phyloP scores from a whole-genome alignment of 2,329 filamentous ascomycete genomes.

The Penicillium sp. region DNA sequence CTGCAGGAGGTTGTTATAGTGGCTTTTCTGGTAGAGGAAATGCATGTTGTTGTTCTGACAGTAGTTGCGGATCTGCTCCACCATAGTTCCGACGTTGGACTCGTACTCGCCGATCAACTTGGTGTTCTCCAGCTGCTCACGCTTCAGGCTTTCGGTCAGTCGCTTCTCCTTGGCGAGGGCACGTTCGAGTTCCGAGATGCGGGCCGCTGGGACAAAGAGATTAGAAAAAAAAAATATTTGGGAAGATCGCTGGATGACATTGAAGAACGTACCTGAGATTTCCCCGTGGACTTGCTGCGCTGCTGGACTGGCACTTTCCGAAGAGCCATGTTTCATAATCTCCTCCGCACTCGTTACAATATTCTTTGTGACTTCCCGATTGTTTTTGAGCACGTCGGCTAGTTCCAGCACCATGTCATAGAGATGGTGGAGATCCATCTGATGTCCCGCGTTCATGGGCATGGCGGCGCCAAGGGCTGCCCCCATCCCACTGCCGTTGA shows the following conservation, averaged over 20 bases:
- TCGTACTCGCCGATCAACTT: slow-evolving; percentile 51
- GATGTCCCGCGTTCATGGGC: slow-evolving; percentile 50
- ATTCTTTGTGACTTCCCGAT: slow-evolving; percentile 49
- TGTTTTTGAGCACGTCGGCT: slow-evolving; percentile 49
- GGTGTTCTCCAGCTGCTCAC: slow-evolving; percentile 49
- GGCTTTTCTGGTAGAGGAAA: slow-evolving; percentile 46
- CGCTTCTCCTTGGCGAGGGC: slow-evolving; percentile 47
- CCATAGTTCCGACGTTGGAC: slow-evolving; percentile 46
- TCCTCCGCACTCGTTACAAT: slow-evolving; percentile 52
- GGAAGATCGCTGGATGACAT: neutral
- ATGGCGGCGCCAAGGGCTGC: slow-evolving; percentile 39
- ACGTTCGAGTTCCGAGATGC: slow-evolving; percentile 50
- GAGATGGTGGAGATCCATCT: slow-evolving; percentile 52
- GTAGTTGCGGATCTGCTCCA: slow-evolving; percentile 52
- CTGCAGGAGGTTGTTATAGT: slow-evolving; percentile 52
- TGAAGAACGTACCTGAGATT: slow-evolving; percentile 34
- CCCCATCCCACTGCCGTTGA: slow-evolving; percentile 38
- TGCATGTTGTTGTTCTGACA: slow-evolving; percentile 51
- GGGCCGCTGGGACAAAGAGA: slow-evolving; percentile 35
- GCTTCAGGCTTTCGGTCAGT: slow-evolving; percentile 42
- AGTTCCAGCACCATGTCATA: slow-evolving; percentile 52
- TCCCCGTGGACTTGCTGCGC: slow-evolving; percentile 47
- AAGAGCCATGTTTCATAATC: slow-evolving; percentile 46
- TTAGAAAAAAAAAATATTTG: neutral
- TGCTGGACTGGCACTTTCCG: slow-evolving; percentile 39